Evolutionary conservation across 495 filamentous ascomycete species (phyloP).

Genomic region (Xylaria palmicola): DNA sequence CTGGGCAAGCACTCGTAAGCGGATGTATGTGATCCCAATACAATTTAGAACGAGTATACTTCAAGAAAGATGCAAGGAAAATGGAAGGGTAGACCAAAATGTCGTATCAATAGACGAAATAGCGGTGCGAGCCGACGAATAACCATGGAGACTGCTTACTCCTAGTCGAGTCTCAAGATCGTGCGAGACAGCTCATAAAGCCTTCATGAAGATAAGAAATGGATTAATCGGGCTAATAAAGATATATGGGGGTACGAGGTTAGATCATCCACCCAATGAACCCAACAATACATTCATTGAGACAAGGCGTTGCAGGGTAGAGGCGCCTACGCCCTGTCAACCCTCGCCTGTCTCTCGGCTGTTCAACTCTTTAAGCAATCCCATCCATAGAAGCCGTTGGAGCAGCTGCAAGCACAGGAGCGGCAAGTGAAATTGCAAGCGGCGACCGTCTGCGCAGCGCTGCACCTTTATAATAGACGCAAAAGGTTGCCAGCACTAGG

Average conservation of each 20-base stretch:
- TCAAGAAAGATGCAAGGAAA: background rate
- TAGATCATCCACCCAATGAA: background rate
- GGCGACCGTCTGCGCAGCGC: slow-evolving; percentile 65
- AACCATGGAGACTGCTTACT: too few relatives aligned
- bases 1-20: background rate
- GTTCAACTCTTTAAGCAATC: too few relatives aligned
- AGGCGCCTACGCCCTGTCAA: too few relatives aligned
- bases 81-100: background rate
- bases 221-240: background rate
- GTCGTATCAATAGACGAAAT: background rate
- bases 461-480: slow-evolving; percentile 76
- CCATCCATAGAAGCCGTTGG: too few relatives aligned
- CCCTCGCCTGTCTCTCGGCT: background rate
- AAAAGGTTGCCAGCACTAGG: slow-evolving; percentile 69
- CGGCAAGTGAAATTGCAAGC: slow-evolving; percentile 67
- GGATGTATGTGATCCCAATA: background rate
- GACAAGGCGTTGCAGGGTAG: too few relatives aligned
- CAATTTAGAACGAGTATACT: background rate
- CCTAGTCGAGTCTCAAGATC: too few relatives aligned
- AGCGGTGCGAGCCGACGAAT: too few relatives aligned
- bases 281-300: too few relatives aligned
- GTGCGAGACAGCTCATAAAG: too few relatives aligned
- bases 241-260: background rate
- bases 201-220: background rate
- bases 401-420: background rate